Base-by-base conservation (phyloP, 495 filamentous ascomycete genomes). In the Tirmania nivea region DNA sequence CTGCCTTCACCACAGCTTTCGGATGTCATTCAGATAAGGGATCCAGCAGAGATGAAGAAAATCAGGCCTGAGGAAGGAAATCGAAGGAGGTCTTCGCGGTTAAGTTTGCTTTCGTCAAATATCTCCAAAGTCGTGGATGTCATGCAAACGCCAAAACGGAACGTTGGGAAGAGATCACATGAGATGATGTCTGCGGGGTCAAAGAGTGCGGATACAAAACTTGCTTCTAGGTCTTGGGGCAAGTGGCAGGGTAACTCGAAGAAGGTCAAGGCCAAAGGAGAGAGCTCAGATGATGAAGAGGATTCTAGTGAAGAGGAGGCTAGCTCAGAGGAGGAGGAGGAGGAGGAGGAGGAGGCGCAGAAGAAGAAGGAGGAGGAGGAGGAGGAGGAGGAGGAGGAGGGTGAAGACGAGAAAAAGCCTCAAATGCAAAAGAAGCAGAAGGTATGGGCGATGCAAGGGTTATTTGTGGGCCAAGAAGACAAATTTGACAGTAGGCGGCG, bases 401-500 rank as follows among this genome's bases (percentile, higher is more conserved):
- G 69, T 50, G 60, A 69, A n/a, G 58, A 59, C 2, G 45, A 59
- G 11, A 73, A 69, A 51, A 52, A 49, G 37, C 52, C 36, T 34
- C n/a, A n/a, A n/a, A n/a, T n/a, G n/a, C 68, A 67, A 55, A 66
- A 68, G 55, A 68, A 74, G 49, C 66, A 69, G 37, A 92, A 88
- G 71, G 72, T 77, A 37, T 95, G 84, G 79, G 63, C 88, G 50
- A 69, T 73, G 53, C 80, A 86, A 60, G 89, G 89, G 2, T 67
- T 97, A n/a, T 97, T 92, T 61, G 77, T 85, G 4, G 90, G 89
- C 16, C 90, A 95, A 61, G 75, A 83, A 35, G 73, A 74, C 0
- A 56, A 74, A 2, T 76, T 82, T 54, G 70, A 83, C 52, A 68
- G 74, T 49, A 75, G 77, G 56, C 74, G 69, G 36, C 69, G 73